Conservation (phyloP, 108 stramenopile genomes). For the Schizochytrium sp. region DNA sequence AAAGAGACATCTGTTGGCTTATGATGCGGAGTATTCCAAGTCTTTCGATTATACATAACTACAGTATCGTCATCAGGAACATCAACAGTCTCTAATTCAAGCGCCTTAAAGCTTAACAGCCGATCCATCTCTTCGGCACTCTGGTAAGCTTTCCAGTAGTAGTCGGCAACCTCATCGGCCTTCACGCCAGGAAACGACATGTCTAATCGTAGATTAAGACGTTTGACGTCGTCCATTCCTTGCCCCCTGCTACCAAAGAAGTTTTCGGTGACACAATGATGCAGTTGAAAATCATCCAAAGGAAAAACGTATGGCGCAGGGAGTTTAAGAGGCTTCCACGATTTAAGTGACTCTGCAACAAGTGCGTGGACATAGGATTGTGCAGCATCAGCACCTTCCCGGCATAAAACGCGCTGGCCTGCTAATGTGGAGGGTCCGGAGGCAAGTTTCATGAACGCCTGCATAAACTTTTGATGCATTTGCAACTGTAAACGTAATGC, state of each 20-base stretch:
- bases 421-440: not conserved
- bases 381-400: slow-evolving; percentile 52
- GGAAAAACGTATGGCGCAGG: not conserved
- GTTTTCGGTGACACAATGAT: slow-evolving; percentile 31
- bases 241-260: not conserved
- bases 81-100: slow-evolving; percentile 46
- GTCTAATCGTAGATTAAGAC: slow-evolving; percentile 41
- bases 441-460: slow-evolving; percentile 36
- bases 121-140: slow-evolving; percentile 37
- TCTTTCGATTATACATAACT: slow-evolving; percentile 59
- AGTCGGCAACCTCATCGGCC: not conserved
- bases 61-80: slow-evolving; percentile 28
- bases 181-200: slow-evolving; percentile 45
- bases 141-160: slow-evolving; percentile 56
- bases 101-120: slow-evolving; percentile 13
- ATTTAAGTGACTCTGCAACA: slow-evolving; percentile 52
- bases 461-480: slow-evolving; percentile 29
- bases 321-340: not conserved
- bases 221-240: not conserved
- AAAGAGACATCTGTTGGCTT: slow-evolving; percentile 42
- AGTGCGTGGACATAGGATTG: slow-evolving; percentile 31
- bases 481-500: slow-evolving; percentile 17
- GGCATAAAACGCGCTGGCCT: slow-evolving; percentile 45
- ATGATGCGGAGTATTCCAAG: slow-evolving; percentile 35
- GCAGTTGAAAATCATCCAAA: slow-evolving; percentile 33